phyloP scores from a whole-genome alignment of 1,139 yeast genomes.

The Suhomyces panamericanus region DNA sequence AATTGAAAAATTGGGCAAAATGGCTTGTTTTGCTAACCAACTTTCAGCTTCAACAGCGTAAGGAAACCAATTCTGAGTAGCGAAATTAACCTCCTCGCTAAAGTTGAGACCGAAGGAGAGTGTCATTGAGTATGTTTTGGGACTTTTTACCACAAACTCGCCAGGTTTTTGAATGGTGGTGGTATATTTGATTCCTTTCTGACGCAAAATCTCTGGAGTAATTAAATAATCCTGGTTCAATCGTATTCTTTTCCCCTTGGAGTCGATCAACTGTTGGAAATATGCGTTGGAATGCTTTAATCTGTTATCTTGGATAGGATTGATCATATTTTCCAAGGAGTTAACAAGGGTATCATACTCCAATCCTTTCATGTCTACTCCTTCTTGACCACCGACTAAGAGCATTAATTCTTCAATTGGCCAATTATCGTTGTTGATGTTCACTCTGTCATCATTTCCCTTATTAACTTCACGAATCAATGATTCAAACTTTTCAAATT shows the following conservation, averaged over 20 bases:
- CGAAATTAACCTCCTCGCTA: constrained; percentile 57
- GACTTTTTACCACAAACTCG: constrained; percentile 57
- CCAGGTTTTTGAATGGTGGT: constrained; percentile 59
- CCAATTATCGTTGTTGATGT: constrained; percentile 27
- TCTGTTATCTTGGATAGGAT: constrained; percentile 28
- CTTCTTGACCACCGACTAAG: constrained; percentile 15
- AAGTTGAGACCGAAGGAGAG: constrained; percentile 57
- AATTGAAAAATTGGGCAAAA: constrained; percentile 53
- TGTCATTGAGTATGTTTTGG: constrained; percentile 51
- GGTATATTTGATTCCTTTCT: constrained; percentile 47
- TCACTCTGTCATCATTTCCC: constrained; percentile 19
- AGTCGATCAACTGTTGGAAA: constrained; percentile 30
- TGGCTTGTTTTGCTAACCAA: constrained; percentile 53
- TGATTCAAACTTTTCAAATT: constrained; percentile 61
- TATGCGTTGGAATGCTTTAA: constrained; percentile 24
- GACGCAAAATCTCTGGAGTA: constrained; percentile 49
- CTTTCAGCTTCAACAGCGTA: constrained; percentile 48
- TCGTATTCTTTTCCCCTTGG: constrained; percentile 13
- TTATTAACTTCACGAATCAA: constrained; percentile 28
- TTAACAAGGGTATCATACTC: constrained; percentile 29
- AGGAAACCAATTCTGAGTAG: constrained; percentile 58
- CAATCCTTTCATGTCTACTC: constrained; percentile 2
- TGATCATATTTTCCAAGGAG: constrained; percentile 34
- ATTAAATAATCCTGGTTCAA: constrained; percentile 45
- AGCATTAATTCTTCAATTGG: constrained; percentile 21